These are phyloP conservation scores for Chlorella sp. DNA, from an alignment of 139 green algal species.

Conservation along the genomic window DNA sequence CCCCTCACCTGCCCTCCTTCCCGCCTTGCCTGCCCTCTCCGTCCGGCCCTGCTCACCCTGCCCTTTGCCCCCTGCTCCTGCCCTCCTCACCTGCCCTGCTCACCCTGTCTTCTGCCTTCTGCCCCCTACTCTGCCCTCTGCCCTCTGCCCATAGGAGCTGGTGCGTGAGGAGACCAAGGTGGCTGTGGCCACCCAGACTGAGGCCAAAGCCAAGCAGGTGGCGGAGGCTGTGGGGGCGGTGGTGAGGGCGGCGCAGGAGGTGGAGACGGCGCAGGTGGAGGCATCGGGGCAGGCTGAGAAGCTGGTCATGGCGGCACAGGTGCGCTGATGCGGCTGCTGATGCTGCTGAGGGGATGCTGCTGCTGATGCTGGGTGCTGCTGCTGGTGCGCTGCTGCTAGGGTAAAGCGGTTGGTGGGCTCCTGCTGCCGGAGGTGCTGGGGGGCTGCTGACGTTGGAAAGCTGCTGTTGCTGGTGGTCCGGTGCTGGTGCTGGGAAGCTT, in stretches of 20 bases:
- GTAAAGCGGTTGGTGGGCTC: too few relatives aligned
- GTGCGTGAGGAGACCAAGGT: constrained; percentile 66
- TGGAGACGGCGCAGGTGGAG: constrained; percentile 6
- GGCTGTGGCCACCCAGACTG: constrained; percentile 21
- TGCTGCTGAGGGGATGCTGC: too few relatives aligned
- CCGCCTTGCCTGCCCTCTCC: not conserved
- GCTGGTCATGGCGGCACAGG: constrained; percentile 5
- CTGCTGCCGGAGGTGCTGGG: too few relatives aligned
- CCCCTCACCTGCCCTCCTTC: too few relatives aligned
- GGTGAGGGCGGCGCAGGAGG: not conserved
- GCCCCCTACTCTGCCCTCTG: not conserved
- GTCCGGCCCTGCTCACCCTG: too few relatives aligned
- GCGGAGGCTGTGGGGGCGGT: constrained; percentile 43
- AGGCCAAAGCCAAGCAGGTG: constrained; percentile 50
- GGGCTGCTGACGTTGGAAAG: too few relatives aligned
- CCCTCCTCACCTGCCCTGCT: not conserved
- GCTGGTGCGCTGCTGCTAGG: too few relatives aligned
- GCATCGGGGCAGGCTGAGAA: constrained; percentile 11
- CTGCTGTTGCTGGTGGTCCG: too few relatives aligned
- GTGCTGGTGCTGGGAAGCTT: too few relatives aligned
- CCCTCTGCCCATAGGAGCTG: constrained; percentile 51
- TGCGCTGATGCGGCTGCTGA: not conserved
- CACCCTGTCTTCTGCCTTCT: not conserved
- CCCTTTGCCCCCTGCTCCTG: not conserved
- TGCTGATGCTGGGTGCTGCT: too few relatives aligned